phyloP scores from a whole-genome alignment of 345 rosid species.

The Citrus hindsii region DNA sequence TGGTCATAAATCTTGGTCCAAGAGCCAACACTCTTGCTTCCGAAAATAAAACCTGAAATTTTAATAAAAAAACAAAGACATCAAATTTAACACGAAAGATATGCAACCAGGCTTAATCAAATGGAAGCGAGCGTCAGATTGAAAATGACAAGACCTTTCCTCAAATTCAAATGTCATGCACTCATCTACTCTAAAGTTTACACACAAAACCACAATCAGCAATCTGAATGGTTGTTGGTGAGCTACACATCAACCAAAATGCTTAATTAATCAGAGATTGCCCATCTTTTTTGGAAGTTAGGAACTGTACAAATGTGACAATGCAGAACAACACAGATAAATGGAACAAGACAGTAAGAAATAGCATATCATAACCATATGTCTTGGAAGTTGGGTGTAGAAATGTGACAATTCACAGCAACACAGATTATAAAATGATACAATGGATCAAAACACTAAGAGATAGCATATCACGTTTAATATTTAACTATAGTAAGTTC shows the following conservation, averaged over 20 bases:
- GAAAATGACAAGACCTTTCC: not conserved
- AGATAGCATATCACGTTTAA: too few species aligned
- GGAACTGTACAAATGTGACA: not conserved
- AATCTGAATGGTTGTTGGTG: too few species aligned
- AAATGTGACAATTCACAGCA: not conserved
- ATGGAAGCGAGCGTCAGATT: not conserved
- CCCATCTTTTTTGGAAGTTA: not conserved
- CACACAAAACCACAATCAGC: too few species aligned
- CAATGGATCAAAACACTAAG: too few species aligned
- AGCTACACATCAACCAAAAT: not conserved
- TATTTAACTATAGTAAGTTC: not conserved
- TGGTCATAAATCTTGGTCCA: conserved; percentile 86
- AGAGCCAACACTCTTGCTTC: conserved; percentile 83
- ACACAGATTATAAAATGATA: not conserved
- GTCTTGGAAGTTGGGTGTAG: not conserved
- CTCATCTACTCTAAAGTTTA: too few species aligned
- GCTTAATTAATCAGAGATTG: not conserved
- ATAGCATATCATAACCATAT: not conserved
- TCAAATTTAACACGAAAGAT: not conserved
- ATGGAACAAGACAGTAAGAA: too few species aligned
- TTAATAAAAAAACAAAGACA: not conserved
- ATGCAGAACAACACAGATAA: not conserved
- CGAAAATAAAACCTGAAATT: conserved; percentile 57
- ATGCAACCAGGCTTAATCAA: not conserved
- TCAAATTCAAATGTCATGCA: not conserved